These are phyloP conservation scores for Zygnema cylindricum DNA, from an alignment of 139 green algal species.

Conservation along the genomic window DNA sequence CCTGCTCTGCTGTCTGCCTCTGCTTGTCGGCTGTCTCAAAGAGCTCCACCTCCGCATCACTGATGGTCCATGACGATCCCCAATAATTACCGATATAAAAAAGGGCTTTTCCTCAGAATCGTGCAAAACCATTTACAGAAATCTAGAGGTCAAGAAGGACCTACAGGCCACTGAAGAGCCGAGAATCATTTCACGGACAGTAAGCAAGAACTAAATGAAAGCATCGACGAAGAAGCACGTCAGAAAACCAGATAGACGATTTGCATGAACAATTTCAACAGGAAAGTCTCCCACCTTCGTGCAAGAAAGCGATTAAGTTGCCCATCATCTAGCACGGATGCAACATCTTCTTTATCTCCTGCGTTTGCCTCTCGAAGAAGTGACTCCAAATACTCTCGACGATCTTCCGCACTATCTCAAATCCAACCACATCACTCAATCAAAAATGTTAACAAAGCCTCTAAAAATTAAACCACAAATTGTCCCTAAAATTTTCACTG, in stretches of 20 bases:
- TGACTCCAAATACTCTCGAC: conserved; percentile 38
- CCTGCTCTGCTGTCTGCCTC: conserved; percentile 7
- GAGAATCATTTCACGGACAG: too few species aligned
- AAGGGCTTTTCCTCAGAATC: background rate
- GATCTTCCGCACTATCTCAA: conserved; percentile 39
- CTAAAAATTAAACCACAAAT: background rate
- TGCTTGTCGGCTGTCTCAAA: conserved; percentile 19
- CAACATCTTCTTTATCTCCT: background rate
- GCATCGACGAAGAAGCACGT: too few species aligned
- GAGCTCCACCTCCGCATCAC: conserved; percentile 26
- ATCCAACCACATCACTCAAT: background rate
- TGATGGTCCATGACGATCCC: conserved; percentile 1
- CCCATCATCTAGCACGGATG: conserved; percentile 11
- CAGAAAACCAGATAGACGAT: too few species aligned
- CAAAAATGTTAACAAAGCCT: conserved; percentile 22
- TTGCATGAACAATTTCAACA: too few species aligned
- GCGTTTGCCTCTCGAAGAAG: conserved; percentile 38
- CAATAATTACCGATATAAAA: background rate
- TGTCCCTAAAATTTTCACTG: too few species aligned
- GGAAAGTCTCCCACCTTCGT: conserved; percentile 31
- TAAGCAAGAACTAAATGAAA: too few species aligned
- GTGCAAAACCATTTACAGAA: background rate
- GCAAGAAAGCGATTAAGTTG: conserved; percentile 30
- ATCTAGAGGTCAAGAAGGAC: background rate
- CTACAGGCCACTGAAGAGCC: background rate